Conservation (phyloP, 2,329 filamentous ascomycete genomes). For the Mycosphaerella sp. region DNA sequence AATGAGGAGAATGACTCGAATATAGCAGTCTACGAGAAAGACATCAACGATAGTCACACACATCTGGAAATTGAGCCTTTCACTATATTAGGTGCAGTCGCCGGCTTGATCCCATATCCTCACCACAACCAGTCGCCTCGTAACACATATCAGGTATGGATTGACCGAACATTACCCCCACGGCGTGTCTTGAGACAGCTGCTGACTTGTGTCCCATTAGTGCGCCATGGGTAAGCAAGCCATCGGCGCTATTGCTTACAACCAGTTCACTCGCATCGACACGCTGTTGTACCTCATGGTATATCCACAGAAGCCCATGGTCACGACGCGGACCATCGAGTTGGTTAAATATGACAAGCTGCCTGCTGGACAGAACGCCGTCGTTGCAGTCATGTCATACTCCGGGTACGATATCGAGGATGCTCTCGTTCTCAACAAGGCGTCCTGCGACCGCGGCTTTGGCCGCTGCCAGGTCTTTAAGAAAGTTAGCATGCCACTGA, state of each 20-base stretch:
- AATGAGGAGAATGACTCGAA: slow-evolving; percentile 98
- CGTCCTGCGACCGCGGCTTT: slow-evolving; percentile 88
- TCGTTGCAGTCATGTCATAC: slow-evolving; percentile 98
- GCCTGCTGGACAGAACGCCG: slow-evolving; percentile 92
- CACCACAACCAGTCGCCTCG: slow-evolving; percentile 98
- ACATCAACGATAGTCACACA: slow-evolving; percentile 76
- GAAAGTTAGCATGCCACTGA: slow-evolving; percentile 80
- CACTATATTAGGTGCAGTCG: slow-evolving; percentile 89
- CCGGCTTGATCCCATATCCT: slow-evolving; percentile 92
- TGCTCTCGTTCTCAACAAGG: slow-evolving; percentile 93
- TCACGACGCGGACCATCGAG: slow-evolving; percentile 94
- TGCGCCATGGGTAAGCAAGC: slow-evolving; percentile 99
- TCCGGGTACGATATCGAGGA: slow-evolving; percentile 99
- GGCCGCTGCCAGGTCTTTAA: slow-evolving; percentile 97
- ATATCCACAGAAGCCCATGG: slow-evolving; percentile 95
- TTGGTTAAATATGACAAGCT: slow-evolving; percentile 96
- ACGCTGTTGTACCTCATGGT: slow-evolving; percentile 94
- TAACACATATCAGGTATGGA: slow-evolving; percentile 65
- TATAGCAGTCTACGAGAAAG: slow-evolving; percentile 80
- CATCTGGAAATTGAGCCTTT: slow-evolving; percentile 98
- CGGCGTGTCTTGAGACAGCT: not conserved
- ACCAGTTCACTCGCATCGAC: slow-evolving; percentile 95
- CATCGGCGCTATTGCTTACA: slow-evolving; percentile 95
- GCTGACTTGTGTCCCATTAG: slow-evolving; percentile 45
- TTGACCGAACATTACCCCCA: not conserved